phyloP scores from a whole-genome alignment of 306 rosid species.

The Lathyrus sativus region DNA sequence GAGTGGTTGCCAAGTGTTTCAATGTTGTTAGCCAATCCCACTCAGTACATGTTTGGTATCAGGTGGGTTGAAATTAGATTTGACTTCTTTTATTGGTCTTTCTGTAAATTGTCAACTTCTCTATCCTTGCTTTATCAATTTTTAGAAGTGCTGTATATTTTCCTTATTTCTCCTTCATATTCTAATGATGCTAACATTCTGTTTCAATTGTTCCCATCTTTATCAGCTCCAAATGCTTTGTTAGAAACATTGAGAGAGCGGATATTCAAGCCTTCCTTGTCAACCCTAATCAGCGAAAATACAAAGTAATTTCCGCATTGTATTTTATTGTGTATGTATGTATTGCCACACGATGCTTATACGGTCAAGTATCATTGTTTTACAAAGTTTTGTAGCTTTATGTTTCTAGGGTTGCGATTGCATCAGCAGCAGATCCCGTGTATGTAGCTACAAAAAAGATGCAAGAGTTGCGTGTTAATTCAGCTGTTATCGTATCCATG shows the following conservation, averaged over 20 bases:
- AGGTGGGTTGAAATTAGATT: neutral
- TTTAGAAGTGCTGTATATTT: slow-evolving; percentile 21
- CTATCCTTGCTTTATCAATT: slow-evolving; percentile 18
- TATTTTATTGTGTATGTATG: slow-evolving; percentile 29
- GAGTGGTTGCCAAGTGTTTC: neutral
- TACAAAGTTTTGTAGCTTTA: slow-evolving; percentile 62
- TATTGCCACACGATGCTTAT: slow-evolving; percentile 21
- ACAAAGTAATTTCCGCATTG: slow-evolving; percentile 57
- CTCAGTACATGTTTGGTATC: neutral
- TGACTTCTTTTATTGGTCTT: slow-evolving; percentile 18
- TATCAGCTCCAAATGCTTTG: slow-evolving; percentile 77
- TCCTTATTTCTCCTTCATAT: slow-evolving; percentile 13
- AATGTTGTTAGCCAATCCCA: neutral
- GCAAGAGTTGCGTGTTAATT: slow-evolving; percentile 82
- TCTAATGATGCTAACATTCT: slow-evolving; percentile 33
- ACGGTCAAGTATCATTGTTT: slow-evolving; percentile 37
- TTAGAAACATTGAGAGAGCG: slow-evolving; percentile 86
- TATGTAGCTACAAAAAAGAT: slow-evolving; percentile 84
- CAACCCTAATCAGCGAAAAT: slow-evolving; percentile 75
- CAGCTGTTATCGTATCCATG: slow-evolving; percentile 56
- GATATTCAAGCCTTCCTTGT: slow-evolving; percentile 87
- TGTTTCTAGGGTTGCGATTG: slow-evolving; percentile 78
- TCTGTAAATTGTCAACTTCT: slow-evolving; percentile 23
- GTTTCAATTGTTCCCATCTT: slow-evolving; percentile 36
- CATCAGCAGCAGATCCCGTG: slow-evolving; percentile 84